These are phyloP conservation scores for Fusarium pseudoanthophilum DNA, from an alignment of 2,329 filamentous ascomycete genomes.

Conservation along the genomic window DNA sequence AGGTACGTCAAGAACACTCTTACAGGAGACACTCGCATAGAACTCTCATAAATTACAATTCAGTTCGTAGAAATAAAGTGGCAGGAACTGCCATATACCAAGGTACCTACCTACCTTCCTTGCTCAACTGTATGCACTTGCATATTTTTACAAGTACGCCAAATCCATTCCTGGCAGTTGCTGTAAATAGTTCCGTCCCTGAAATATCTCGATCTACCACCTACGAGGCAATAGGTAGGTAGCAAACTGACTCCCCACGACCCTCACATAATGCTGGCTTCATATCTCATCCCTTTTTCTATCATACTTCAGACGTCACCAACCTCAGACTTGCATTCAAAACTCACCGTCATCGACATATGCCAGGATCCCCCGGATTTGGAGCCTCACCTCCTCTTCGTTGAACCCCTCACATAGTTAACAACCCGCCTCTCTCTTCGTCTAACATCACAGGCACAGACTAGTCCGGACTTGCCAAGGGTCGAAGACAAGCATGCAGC, in stretches of 20 bases:
- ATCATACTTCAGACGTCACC: not conserved
- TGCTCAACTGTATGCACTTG: not conserved
- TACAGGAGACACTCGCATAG: not conserved
- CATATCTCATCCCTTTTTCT: conserved; percentile 26
- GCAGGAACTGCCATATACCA: not conserved
- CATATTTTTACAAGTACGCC: not conserved
- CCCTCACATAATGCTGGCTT: not conserved
- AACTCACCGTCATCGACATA: conserved; percentile 5
- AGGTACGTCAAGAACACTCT: not conserved
- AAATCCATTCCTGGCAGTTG: not conserved
- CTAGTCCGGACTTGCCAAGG: conserved; percentile 11
- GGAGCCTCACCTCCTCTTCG: conserved; percentile 19
- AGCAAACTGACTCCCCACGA: not conserved
- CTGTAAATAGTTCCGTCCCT: not conserved
- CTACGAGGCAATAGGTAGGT: not conserved
- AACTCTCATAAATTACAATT: not conserved
- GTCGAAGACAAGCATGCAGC: conserved; percentile 33
- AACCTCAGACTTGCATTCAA: not conserved
- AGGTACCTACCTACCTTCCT: not conserved
- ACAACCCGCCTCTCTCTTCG: conserved; percentile 2
- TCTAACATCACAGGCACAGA: conserved; percentile 1
- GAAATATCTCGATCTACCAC: not conserved
- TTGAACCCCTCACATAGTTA: conserved; percentile 27
- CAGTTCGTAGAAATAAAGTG: not conserved
- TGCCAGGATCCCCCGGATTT: conserved; percentile 17